phyloP scores from a whole-genome alignment of 768 basidiomycete genomes.

The Lentinula aciculospora region DNA sequence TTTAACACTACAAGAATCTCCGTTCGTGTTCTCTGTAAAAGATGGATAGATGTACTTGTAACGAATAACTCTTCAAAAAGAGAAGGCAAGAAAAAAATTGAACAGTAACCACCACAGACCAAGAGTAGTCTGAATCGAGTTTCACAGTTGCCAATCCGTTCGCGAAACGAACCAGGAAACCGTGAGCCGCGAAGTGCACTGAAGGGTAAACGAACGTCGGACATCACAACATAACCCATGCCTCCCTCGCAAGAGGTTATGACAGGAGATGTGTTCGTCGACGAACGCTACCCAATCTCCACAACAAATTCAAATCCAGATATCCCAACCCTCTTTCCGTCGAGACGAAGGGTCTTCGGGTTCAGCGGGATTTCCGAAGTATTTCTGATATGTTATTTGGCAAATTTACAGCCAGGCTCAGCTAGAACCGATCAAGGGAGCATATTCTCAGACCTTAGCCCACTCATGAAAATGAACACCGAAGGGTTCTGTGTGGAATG shows the following conservation, averaged over 20 bases:
- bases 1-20: no score
- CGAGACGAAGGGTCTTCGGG: constrained; percentile 38
- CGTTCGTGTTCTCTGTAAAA: no score
- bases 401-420: constrained; percentile 49
- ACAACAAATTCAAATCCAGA: constrained; percentile 50
- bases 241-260: constrained; percentile 8
- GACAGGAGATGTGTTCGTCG: not conserved
- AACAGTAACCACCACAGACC: constrained; percentile 40
- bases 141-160: constrained; percentile 22
- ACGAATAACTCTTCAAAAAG: constrained; percentile 2
- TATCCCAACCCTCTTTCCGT: constrained; percentile 24
- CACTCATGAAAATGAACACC: constrained; percentile 49
- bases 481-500: constrained; percentile 42
- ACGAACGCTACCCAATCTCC: constrained; percentile 43
- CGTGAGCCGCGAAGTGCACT: constrained; percentile 67
- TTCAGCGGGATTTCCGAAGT: constrained; percentile 23
- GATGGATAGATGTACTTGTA: no score
- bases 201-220: constrained; percentile 31
- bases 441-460: constrained; percentile 81
- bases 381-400: constrained; percentile 69
- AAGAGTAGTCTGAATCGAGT: constrained; percentile 75
- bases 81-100: constrained; percentile 23
- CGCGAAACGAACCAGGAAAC: constrained; percentile 9
- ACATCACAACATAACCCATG: not conserved
- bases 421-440: constrained; percentile 60